Base-by-base conservation (phyloP, 2,329 filamentous ascomycete genomes). In the Podosphaera xanthii region DNA sequence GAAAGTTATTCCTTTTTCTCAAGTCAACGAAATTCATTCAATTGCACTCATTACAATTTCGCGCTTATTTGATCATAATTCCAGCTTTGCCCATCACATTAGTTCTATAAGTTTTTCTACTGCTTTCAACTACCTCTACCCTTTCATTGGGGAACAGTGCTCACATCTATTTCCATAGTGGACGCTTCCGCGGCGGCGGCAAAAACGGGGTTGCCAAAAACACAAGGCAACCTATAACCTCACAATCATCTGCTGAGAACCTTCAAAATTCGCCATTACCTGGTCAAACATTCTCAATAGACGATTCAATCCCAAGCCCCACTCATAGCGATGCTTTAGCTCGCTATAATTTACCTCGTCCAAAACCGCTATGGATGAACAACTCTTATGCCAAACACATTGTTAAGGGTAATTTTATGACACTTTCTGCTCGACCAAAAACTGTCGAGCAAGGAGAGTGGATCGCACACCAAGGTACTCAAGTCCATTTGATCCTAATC, bases 371-470 rank as follows among this genome's bases (percentile, higher is more conserved):
- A 62, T 89, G 86, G 81, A 80, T 89, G 67, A 84, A 86, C 67
- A 78, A 84, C 59, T 74, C 81, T 62, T 85, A 87, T 69, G 83
- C 86, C 59, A 86, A 84, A 69, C 82, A 94, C 68, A 94, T 95
- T 64, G 90, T 96, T 68, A 94, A 91, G 75, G 91, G 91, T 61
- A 97, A 96, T 74, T 96, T 97, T 70, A 88, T 95, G 84, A 96
- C 91, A 9, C 74, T 97, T 61, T 94, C 90, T 67, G 88, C 89
- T 57, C 85, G 90, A 69, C 91, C 91, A 31, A 90, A 91, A 74
- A 90, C 92, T 60, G 87, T 96, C 53, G 91, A 96, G 68, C 82
- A 88, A 69, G 91, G 88, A 64, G 91, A 97, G 72, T 97, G 91
- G 91, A 79, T 96, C 65, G 90, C 90, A 63, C 88, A 96, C 71